Evolutionary conservation across 176 grass and related monocot genomes (phyloP), one percentile per base, ranked within the genome.

Genomic region (Zizania latifolia): DNA sequence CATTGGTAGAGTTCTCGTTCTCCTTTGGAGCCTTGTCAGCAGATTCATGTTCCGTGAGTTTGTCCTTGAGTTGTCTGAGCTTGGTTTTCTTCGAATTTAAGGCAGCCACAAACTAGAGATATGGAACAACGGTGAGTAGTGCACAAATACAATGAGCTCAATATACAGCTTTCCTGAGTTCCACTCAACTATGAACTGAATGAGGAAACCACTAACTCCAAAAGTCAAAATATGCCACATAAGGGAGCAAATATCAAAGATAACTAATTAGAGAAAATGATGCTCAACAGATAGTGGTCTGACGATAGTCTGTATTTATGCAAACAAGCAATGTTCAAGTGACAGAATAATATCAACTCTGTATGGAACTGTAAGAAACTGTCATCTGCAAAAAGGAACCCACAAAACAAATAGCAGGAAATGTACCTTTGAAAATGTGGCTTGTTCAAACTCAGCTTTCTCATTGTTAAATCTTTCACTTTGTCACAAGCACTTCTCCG

Each of bases 61-160:
- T 83, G 65, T 94, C 86, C 63, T 80, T 88, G 43, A 94, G 83
- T 32, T 90, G 88, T 68, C 86, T 84, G 56, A 99, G 86, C 62
- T 92, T 94, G 81, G 80, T 64, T 78, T 99, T 94, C 89, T 99
- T 99, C 2, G 95, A 94, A 78, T 94, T 94, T 22, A 99, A 66
- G 35, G 92, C 77, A 40, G 79, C 89, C 21, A 92, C 91, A 78
- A 99, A 99, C 95, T 94, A 81, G 62, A 87, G 37, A 12, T 41
- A 80, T 12, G 31, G 10, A 38, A 58, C 50, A 37, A 53, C 53
- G 6, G 82, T 62, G 11, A 87, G 80, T 73, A 40, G 2, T 1
- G 10, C 35, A 57, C 13, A 72, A 28, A 10, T 35, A 65, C 1
- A 45, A 9, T 14, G 41, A 72, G 23, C 33, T 46, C 33, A 62